Percentiles rank a stretch among this genome's conserved stretches.
These are phyloP conservation scores for Ascochyta rabiei DNA, from an alignment of 2,329 filamentous ascomycete genomes.

Conservation along the genomic window DNA sequence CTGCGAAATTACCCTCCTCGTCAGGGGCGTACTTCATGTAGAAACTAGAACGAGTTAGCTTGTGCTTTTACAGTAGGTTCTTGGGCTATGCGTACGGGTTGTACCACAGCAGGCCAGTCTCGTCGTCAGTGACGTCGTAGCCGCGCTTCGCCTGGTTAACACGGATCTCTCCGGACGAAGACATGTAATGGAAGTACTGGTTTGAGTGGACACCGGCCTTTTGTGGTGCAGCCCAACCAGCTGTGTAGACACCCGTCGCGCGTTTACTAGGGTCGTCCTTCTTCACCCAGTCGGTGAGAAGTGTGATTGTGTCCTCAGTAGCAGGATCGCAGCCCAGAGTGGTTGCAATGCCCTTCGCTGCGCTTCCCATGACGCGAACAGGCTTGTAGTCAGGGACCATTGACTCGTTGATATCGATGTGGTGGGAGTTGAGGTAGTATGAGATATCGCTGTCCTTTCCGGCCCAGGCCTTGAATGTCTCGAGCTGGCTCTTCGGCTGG, in stretches of 20 bases:
- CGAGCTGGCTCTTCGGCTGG: constrained; percentile 76
- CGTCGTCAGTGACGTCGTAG: constrained; percentile 92
- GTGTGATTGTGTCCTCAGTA: constrained; percentile 92
- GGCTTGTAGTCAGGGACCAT: constrained; percentile 87
- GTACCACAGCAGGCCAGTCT: constrained; percentile 75
- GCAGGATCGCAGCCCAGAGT: constrained; percentile 76
- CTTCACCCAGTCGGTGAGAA: constrained; percentile 87
- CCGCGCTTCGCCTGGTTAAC: constrained; percentile 93
- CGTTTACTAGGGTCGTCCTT: constrained; percentile 70
- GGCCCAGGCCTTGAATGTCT: constrained; percentile 95
- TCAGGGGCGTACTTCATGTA: constrained; percentile 95
- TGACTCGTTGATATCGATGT: constrained; percentile 89
- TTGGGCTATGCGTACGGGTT: constrained; percentile 67
- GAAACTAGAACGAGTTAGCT: constrained; percentile 58
- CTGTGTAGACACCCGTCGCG: constrained; percentile 89
- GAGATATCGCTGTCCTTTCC: constrained; percentile 91
- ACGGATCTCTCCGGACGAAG: constrained; percentile 79
- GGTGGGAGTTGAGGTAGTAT: constrained; percentile 95
- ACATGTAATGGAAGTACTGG: constrained; percentile 97
- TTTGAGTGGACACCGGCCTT: constrained; percentile 94
- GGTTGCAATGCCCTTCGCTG: constrained; percentile 78
- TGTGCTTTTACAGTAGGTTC: background rate
- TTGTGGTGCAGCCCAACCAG: constrained; percentile 92
- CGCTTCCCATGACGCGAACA: constrained; percentile 77
- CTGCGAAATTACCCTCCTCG: constrained; percentile 91